Conservation (phyloP, 768 basidiomycete genomes). For the Boletus speciosus region DNA sequence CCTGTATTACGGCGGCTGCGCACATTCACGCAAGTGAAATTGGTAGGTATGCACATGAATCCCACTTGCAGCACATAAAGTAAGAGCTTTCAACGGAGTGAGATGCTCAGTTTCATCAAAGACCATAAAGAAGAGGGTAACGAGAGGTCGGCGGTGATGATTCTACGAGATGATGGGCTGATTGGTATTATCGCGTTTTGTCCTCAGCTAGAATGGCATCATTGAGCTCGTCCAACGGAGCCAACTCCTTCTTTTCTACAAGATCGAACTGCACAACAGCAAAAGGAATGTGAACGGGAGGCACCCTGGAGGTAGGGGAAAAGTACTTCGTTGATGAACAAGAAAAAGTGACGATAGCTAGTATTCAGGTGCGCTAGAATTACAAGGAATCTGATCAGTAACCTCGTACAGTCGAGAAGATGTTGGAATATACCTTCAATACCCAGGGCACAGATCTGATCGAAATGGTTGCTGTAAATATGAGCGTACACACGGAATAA, state of each 20-base stretch:
- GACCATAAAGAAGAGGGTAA: not conserved
- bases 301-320: not conserved
- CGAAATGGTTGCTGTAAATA: conserved; percentile 98
- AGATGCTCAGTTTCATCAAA: not conserved
- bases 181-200: conserved; percentile 31
- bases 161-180: not conserved
- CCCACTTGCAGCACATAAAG: not conserved
- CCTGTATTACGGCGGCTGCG: conserved; percentile 8
- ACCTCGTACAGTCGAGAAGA: not conserved
- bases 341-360: conserved; percentile 96
- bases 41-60: conserved; percentile 6
- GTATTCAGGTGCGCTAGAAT: conserved; percentile 91
- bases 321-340: conserved; percentile 91
- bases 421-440: conserved; percentile 74
- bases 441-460: conserved; percentile 95
- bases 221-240: conserved; percentile 92
- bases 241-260: conserved; percentile 95
- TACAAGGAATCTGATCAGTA: not conserved
- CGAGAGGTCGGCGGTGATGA: not conserved
- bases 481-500: conserved; percentile 98
- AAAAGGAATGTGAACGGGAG: conserved; percentile 9
- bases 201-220: conserved; percentile 76
- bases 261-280: conserved; percentile 66
- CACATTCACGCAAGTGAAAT: conserved; percentile 12
- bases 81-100: not conserved